Evolutionary conservation across 2,329 filamentous ascomycete species (phyloP).

Genomic region (Aspergillus thermomutatus): DNA sequence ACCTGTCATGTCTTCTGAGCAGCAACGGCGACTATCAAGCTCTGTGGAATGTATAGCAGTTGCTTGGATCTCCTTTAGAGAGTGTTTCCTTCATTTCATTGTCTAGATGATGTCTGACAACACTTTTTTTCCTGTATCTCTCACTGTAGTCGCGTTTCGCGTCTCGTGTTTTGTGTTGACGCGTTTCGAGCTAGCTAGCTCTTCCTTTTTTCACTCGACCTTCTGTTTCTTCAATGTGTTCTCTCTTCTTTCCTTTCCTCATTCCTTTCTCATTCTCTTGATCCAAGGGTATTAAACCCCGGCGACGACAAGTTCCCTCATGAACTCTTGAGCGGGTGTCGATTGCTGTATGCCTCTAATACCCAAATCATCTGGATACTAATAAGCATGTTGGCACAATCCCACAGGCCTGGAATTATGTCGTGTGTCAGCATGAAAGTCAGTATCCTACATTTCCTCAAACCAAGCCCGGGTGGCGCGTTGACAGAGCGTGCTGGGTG

Average conservation of each 20-base stretch:
- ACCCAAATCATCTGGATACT: conserved; percentile 12
- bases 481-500: conserved; percentile 5
- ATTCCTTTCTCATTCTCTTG: background rate
- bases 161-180: background rate
- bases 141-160: background rate
- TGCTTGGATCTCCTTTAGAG: background rate
- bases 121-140: background rate
- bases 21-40: background rate
- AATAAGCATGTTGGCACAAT: conserved; percentile 7
- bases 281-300: conserved; percentile 11
- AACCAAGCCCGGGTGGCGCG: conserved; percentile 6
- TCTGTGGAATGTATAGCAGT: background rate
- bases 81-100: background rate
- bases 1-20: background rate
- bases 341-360: conserved; percentile 18
- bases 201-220: background rate
- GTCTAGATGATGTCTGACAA: background rate
- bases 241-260: background rate
- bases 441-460: conserved; percentile 10
- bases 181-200: background rate
- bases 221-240: background rate
- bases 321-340: conserved; percentile 9
- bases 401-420: background rate
- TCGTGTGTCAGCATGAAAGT: conserved; percentile 9
- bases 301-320: conserved; percentile 12